Evolutionary conservation across 805 yeast genomes (phyloP), one percentile per base, ranked within the genome.

Genomic region (Yamadazyma takamatsuzukensis): DNA sequence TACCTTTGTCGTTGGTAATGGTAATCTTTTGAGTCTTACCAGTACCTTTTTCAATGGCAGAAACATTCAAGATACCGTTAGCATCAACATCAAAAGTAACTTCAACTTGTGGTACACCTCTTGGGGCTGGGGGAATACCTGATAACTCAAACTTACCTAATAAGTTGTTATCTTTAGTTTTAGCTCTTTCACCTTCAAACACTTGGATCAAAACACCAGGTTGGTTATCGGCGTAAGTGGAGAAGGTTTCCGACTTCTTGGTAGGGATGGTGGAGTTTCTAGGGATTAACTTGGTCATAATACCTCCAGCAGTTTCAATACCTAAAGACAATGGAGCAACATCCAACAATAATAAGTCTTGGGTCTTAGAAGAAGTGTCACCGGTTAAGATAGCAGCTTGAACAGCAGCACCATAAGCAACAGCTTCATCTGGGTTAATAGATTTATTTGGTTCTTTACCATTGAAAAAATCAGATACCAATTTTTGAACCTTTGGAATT

Each of bases 401-500:
- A 44, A 90, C 97, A 44, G 98, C 97, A 41, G 97, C 97, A 78
- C 98, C 98, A 54, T 81, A 90, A 27, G 97, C 98, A 56, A 90
- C 97, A 61, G 98, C 98, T 75, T 90, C 98, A 71, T 90, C 98
- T 44, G 98, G 97, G 74, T 90, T 90, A 57, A 90, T 90, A 54
- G 96, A 90, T 78, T 89, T 90, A 49, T 95, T 86, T 47, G 95
- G 90, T 69, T 88, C 88, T 76, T 93, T 90, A 54, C 96, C 96
- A 56, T 83, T 80, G 60, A 90, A 90, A 77, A 68, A 88, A 45
- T 82, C 76, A 69, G 90, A 95, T 49, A 90, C 76, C 54, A 90
- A 75, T 69, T 85, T 83, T 73, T 89, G 97, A 51, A 90, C 90
- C 76, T 88, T 93, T 70, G 97, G 98, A 71, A 90, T 93, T 77